phyloP scores from a whole-genome alignment of 1,284 basidiomycete genomes.

The Ceratobasidium sp. region DNA sequence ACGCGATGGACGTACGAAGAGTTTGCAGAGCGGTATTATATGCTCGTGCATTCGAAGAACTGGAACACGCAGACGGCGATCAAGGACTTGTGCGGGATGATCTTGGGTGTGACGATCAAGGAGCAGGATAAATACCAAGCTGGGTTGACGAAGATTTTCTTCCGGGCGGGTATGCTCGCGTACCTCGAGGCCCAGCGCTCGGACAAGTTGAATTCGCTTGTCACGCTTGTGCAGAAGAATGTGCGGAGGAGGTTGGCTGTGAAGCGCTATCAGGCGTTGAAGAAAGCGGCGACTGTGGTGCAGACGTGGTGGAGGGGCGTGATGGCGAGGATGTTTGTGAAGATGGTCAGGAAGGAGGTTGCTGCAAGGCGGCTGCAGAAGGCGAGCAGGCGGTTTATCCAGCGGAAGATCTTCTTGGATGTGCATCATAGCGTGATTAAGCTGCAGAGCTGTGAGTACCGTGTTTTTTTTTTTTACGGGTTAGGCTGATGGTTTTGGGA shows the following conservation, averaged over 20 bases:
- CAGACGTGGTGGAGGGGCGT: slow-evolving; percentile 96
- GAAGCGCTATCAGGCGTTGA: slow-evolving; percentile 80
- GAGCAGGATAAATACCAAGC: slow-evolving; percentile 97
- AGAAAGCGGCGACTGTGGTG: slow-evolving; percentile 80
- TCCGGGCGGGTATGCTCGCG: slow-evolving; percentile 99
- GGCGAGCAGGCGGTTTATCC: slow-evolving; percentile 75
- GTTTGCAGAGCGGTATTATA: slow-evolving; percentile 99
- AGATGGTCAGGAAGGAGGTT: slow-evolving; percentile 75
- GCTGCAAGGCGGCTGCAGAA: slow-evolving; percentile 85
- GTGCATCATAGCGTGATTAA: slow-evolving; percentile 72
- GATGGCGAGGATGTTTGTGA: slow-evolving; percentile 77
- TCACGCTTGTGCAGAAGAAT: slow-evolving; percentile 98
- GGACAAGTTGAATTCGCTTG: slow-evolving; percentile 87
- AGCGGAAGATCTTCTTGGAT: slow-evolving; percentile 75
- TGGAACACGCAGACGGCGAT: slow-evolving; percentile 82
- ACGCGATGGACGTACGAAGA: slow-evolving; percentile 99
- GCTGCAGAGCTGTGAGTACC: slow-evolving; percentile 85
- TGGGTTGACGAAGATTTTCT: slow-evolving; percentile 98
- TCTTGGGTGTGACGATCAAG: slow-evolving; percentile 86
- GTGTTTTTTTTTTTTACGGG: not conserved
- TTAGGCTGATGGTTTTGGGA: slow-evolving; percentile 31
- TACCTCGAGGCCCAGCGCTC: slow-evolving; percentile 91
- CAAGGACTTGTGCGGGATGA: slow-evolving; percentile 82
- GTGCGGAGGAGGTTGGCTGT: slow-evolving; percentile 87
- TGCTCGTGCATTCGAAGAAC: slow-evolving; percentile 87